phyloP scores from a whole-genome alignment of 805 yeast species.

The Cyberlindnera suaveolens region DNA sequence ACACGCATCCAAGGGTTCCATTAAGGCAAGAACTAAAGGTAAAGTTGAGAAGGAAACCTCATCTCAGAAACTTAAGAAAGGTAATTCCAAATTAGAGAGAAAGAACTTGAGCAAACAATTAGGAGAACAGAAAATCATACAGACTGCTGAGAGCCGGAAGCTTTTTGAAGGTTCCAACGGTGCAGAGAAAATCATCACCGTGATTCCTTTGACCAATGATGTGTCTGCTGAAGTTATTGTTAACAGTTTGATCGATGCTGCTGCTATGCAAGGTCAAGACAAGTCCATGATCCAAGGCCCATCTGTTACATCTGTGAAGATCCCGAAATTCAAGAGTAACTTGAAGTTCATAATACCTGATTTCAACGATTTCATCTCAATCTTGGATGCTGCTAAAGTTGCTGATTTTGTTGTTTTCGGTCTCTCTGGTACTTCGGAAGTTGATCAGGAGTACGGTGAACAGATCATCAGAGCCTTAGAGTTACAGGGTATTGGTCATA shows the following conservation, averaged over 20 bases:
- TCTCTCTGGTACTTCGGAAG: conserved; percentile 82
- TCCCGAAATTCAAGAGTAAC: conserved; percentile 67
- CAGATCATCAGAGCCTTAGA: conserved; percentile 82
- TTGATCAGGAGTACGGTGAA: conserved; percentile 76
- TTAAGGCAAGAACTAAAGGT: conserved; percentile 78
- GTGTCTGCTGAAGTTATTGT: conserved; percentile 51
- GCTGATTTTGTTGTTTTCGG: conserved; percentile 89
- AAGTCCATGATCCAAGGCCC: conserved; percentile 33
- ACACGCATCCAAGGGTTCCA: conserved; percentile 83
- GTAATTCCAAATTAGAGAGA: conserved; percentile 52
- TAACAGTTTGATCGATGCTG: conserved; percentile 38
- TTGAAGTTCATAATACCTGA: conserved; percentile 71
- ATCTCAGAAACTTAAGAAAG: conserved; percentile 26
- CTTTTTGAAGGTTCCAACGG: conserved; percentile 77
- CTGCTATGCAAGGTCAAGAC: conserved; percentile 27
- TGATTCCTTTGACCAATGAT: conserved; percentile 75
- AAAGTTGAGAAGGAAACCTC: conserved; percentile 67
- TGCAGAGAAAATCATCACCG: conserved; percentile 76
- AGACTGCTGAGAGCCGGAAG: conserved; percentile 51
- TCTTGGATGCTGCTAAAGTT: conserved; percentile 81
- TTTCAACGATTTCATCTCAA: conserved; percentile 53
- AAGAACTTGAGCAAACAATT: conserved; percentile 75
- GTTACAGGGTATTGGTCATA: conserved; percentile 86
- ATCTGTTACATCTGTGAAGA: conserved; percentile 44
- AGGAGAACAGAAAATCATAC: conserved; percentile 62